These are phyloP conservation scores for Solanum virginianum DNA, from an alignment of 257 asterid species.

Conservation along the genomic window DNA sequence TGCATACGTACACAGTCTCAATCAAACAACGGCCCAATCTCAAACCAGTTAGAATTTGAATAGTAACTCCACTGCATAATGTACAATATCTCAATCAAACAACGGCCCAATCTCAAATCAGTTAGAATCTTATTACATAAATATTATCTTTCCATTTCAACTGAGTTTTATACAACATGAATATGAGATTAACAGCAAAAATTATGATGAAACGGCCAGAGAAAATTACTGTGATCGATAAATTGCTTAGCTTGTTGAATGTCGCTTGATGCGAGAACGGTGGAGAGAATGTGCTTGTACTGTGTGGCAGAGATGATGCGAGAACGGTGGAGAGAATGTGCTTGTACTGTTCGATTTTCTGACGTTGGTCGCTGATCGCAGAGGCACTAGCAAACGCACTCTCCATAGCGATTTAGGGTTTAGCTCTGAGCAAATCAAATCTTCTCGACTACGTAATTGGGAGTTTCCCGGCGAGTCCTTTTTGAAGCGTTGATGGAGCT, in stretches of 20 bases:
- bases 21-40: not conserved
- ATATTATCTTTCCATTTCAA: not conserved
- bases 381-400: constrained; percentile 86
- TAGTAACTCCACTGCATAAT: constrained; percentile 21
- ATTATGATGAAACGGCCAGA: not conserved
- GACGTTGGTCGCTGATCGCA: constrained; percentile 87
- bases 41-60: not conserved
- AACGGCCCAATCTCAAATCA: not conserved
- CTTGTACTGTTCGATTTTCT: constrained; percentile 89
- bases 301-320: too few species aligned
- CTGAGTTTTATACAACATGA: not conserved
- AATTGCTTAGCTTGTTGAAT: constrained; percentile 58
- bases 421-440: not conserved
- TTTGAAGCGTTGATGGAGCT: not conserved
- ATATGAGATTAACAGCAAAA: not conserved
- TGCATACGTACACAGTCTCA: constrained; percentile 8
- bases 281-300: constrained; percentile 76
- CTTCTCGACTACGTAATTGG: not conserved
- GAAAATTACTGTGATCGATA: constrained; percentile 66
- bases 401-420: constrained; percentile 41
- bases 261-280: constrained; percentile 71
- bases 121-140: not conserved
- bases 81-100: not conserved
- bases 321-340: constrained; percentile 71
- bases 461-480: not conserved